phyloP scores from a whole-genome alignment of 2,329 filamentous ascomycete genomes.

The Fusarium newnesense region DNA sequence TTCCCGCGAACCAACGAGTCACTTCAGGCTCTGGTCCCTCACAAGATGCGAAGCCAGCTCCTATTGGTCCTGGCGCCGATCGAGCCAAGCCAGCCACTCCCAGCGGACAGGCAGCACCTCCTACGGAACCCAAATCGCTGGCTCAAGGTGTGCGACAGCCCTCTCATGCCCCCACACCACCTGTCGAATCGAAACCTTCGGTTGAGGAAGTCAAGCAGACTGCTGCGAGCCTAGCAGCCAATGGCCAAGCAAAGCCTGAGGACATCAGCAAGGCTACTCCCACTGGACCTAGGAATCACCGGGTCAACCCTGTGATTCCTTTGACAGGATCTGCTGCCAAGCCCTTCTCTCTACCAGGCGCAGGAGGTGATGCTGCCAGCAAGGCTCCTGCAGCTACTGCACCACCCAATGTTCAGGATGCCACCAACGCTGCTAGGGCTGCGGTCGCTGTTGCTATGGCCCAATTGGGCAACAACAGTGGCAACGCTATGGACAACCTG shows the following conservation, averaged over 20 bases:
- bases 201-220: conserved; percentile 55
- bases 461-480: conserved; percentile 64
- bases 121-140: conserved; percentile 64
- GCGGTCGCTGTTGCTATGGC: conserved; percentile 86
- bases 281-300: conserved; percentile 61
- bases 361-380: conserved; percentile 46
- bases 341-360: conserved; percentile 50
- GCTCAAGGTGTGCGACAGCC: conserved; percentile 59
- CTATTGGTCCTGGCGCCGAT: conserved; percentile 62
- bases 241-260: conserved; percentile 50
- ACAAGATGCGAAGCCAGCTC: conserved; percentile 58
- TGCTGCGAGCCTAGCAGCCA: conserved; percentile 55
- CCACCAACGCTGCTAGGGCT: conserved; percentile 78
- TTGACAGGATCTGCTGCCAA: conserved; percentile 60
- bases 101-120: conserved; percentile 56
- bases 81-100: conserved; percentile 60
- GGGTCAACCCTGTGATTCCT: conserved; percentile 74
- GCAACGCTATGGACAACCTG: conserved; percentile 73
- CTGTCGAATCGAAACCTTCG: conserved; percentile 75
- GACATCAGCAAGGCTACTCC: conserved; percentile 54
- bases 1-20: conserved; percentile 64
- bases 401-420: conserved; percentile 65
- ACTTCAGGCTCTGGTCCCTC: conserved; percentile 56
- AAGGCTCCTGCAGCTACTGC: conserved; percentile 52
- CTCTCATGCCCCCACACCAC: conserved; percentile 68